phyloP scores from a whole-genome alignment of 805 yeast species.

The Teunomyces kruisii region DNA sequence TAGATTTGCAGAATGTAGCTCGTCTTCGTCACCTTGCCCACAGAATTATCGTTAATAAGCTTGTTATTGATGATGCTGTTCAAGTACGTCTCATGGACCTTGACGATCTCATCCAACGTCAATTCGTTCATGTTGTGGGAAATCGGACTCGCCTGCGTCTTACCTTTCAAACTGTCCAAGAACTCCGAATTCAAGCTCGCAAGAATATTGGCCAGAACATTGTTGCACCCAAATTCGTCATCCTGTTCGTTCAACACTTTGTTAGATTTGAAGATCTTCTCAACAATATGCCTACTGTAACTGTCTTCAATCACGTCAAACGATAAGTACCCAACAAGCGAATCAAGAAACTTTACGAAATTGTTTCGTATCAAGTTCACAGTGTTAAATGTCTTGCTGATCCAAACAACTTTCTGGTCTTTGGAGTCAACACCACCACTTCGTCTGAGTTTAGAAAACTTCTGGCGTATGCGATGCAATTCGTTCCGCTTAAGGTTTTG shows the following conservation, averaged over 20 bases:
- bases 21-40: conserved; percentile 30
- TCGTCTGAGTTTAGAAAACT: background rate
- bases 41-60: conserved; percentile 27
- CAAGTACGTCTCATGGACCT: conserved; percentile 29
- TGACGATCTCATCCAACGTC: conserved; percentile 51
- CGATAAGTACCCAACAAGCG: conserved; percentile 41
- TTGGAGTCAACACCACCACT: background rate
- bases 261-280: conserved; percentile 21
- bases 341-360: conserved; percentile 42
- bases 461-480: conserved; percentile 14
- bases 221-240: conserved; percentile 8
- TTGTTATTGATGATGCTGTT: conserved; percentile 27
- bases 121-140: conserved; percentile 24
- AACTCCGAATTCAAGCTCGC: conserved; percentile 12
- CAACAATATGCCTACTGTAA: conserved; percentile 23
- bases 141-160: background rate
- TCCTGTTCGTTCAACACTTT: conserved; percentile 3
- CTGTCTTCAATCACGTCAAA: conserved; percentile 48
- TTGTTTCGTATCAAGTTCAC: conserved; percentile 39
- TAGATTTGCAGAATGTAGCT: conserved; percentile 35
- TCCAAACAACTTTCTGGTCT: conserved; percentile 27
- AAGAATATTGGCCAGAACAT: conserved; percentile 11
- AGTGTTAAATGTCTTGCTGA: conserved; percentile 31
- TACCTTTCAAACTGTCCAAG: conserved; percentile 6
- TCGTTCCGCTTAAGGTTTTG: conserved; percentile 27